Base-by-base conservation (phyloP, 768 basidiomycete species). In the Sistotremastrum niveocremeum region DNA sequence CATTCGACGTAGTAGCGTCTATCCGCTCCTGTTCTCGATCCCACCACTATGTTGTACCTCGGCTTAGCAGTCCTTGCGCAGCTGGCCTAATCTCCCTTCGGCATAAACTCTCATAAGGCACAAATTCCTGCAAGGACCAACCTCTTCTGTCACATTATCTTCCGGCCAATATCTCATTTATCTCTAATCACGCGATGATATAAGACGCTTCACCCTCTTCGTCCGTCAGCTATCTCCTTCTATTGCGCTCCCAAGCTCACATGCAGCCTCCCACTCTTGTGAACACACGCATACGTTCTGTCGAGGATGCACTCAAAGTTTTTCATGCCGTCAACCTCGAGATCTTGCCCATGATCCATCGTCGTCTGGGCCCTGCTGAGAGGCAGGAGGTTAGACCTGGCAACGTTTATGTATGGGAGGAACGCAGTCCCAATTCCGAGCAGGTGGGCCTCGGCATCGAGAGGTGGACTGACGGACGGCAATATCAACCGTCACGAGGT, bases 241-340 rank as follows among this genome's bases (percentile, higher is more conserved):
- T 20, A 20, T 20, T 20, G 20, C 20, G 20, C 20, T 20, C 20
- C 20, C 20, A 20, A 20, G 20, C 20, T 20, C 20, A 20, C 59
- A 79, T 77, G 72, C 84, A 66, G 52, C 47, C 44, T 34, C 65
- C 66, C 12, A 67, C 66, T 7, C 61, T 54, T 52, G 57, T 57
- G 37, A 55, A 55, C 42, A 52, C 64, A 40, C 65, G 63, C 54
- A 53, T 68, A 42, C 60, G 63, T 41, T 59, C 56, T 42, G 57
- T 60, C 34, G 54, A 55, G 28, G 65, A 67, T 48, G 66, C 66
- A 0, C 60, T 65, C 47, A 55, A 63, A 50, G 55, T 68, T 48
- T 64, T 67, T 48, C 65, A 66, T 46, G 67, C 65, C 39, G 67
- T 67, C 39, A 46, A 52, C 9, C 46, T 56, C 32, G 51, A 55